Percentiles rank a stretch among this genome's conserved stretches.
Conservation (phyloP, 345 rosid species). For the Jatropha curcas region DNA sequence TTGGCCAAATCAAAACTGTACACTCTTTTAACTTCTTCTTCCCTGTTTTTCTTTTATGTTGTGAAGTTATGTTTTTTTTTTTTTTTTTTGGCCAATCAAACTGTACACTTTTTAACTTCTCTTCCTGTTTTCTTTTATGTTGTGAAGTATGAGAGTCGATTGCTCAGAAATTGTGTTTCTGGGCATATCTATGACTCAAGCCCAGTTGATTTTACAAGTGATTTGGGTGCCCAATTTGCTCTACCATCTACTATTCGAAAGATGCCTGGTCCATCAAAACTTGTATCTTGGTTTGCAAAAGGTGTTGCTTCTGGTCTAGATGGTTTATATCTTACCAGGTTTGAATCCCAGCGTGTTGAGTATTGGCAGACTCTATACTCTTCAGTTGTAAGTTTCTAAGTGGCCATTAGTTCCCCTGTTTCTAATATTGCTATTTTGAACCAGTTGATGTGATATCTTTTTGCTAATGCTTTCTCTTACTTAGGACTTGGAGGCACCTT, state of each 20-base stretch:
- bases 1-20: too few relatives aligned
- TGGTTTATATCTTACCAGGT: slow-evolving; percentile 79
- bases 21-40: too few relatives aligned
- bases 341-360: slow-evolving; percentile 79
- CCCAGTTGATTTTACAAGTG: slow-evolving; percentile 83
- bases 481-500: slow-evolving; percentile 81
- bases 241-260: slow-evolving; percentile 64
- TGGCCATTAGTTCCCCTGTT: not conserved
- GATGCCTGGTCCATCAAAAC: slow-evolving; percentile 66
- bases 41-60: too few relatives aligned
- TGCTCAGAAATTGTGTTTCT: slow-evolving; percentile 72
- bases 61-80: not conserved
- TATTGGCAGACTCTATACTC: slow-evolving; percentile 83
- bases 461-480: not conserved
- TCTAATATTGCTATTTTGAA: slow-evolving; percentile 3
- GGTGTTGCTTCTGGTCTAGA: slow-evolving; percentile 76
- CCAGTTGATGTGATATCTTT: not conserved
- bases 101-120: slow-evolving; percentile 5
- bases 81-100: not conserved
- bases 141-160: slow-evolving; percentile 63
- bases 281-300: slow-evolving; percentile 78
- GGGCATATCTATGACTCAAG: slow-evolving; percentile 91
- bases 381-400: slow-evolving; percentile 63
- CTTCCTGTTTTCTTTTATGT: slow-evolving; percentile 11
- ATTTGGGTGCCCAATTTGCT: slow-evolving; percentile 66